Base-by-base conservation (phyloP, 73 alveolate genomes). In the Paramecium primaurelia region DNA sequence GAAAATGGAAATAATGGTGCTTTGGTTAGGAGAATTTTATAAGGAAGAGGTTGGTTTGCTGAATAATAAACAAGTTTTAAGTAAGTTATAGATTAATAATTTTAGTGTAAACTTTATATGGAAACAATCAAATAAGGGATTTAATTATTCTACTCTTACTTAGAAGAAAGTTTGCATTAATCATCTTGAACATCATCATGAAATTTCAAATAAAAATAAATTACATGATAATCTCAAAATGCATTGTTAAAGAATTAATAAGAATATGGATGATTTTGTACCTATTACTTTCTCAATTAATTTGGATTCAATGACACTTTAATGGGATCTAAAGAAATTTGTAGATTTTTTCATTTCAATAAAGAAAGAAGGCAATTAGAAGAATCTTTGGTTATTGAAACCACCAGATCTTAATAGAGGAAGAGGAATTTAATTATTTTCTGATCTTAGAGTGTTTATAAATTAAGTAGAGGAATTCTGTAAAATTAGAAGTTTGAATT, bases 391-490 rank as follows among this genome's bases (percentile, higher is more conserved):
- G 94, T 44, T 89, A 89, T 49, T 89, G 38, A 89, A 89, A 51
- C 94, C 94, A 14, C 86, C 92, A 26, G 94, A 89, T 71, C 42
- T 83, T 4, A 89, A 89, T 51, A 89, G 94, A 89, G 94, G 94
- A n/a, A 68, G 94, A 44, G 94, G 94, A 54, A 89, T 89, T 8
- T 47, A 89, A 45, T 51, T 89, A 45, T 89, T 89, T 71, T 58
- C 71, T 45, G 91, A 80, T 80, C 71, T 80, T 44, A 40, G 32
- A n/a, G 91, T 80, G 7, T 80, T 80, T 2, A 80, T 80, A 10
- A 42, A 28, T 44, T 45, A 80, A 49, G 77, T 80, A 18, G 91
- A 80, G 58, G 91, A 80, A 25, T 80, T 80, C 49, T 80, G 91
- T 64, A 80, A 47, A 80, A 9, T 22, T 26, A 80, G 58, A 80